Evolutionary conservation across 129 eudicot species (phyloP), one percentile per base, ranked within the genome.

Genomic region (Tagetes erecta): DNA sequence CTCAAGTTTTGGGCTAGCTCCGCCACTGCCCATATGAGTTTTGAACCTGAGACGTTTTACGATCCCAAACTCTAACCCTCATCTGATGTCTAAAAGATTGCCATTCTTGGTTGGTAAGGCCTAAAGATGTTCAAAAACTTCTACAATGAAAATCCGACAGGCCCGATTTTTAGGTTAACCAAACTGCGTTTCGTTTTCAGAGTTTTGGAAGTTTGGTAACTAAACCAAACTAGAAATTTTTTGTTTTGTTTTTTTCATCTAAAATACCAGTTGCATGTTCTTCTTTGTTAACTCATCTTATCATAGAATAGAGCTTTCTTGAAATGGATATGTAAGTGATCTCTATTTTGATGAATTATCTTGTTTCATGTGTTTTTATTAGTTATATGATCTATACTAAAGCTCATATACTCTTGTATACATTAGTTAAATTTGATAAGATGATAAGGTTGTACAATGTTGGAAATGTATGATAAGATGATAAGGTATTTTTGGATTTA

Each of bases 81-180:
- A 86, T 70, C 87, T 77, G 62, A 78, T 83, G 45, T 69, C 94
- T 53, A 96, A 89, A 49, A 84, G 96, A 80, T 70, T 80, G 70
- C 81, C 90, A 50, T 56, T 46, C 13, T 3, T 9, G 45, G 12
- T 62, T 34, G 8, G 30, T 36, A 62, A 3, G 44, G 1, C 13
- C 55, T 49, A 10, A 10, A 20, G 55, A 44, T 34, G 67, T 62
- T 36, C 5, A 35, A 55, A 36, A 60, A 12, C 4, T 1, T 20
- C 4, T 6, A 34, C 4, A 36, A 6, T 62, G 27, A 5, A 36
- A 62, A 11, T 11, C 27, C 13, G 30, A 1, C 9, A 3, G n/a
- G 11, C 11, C 55, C 27, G 20, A 12, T 12, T 49, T 49, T 4
- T 60, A 8, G n/a, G 11, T 58, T 33, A 58, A 34, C 4, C 39